phyloP scores from a whole-genome alignment of 2,329 filamentous ascomycete genomes.

The Cercospora sp. region DNA sequence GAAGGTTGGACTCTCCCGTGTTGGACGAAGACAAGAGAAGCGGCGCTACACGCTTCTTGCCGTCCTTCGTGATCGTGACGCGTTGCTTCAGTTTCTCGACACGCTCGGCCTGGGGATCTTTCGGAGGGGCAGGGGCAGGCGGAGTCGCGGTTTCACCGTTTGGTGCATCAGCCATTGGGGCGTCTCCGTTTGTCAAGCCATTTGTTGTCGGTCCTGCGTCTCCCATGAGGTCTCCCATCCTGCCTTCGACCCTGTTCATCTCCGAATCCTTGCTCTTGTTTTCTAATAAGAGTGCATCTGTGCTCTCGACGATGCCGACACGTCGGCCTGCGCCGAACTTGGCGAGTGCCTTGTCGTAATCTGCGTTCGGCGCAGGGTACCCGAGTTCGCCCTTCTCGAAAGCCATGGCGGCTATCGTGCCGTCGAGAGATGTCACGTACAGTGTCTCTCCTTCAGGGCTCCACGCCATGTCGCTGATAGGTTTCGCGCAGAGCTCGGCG shows the following conservation, averaged over 20 bases:
- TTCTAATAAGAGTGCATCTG: conserved; percentile 83
- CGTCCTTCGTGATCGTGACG: conserved; percentile 93
- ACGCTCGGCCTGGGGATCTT: conserved; percentile 59
- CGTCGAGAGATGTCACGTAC: conserved; percentile 85
- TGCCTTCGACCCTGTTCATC: conserved; percentile 82
- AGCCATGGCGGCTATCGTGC: conserved; percentile 75
- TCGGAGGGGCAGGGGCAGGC: conserved; percentile 40
- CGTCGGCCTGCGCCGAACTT: conserved; percentile 89
- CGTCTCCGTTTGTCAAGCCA: conserved; percentile 39
- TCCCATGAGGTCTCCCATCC: conserved; percentile 99
- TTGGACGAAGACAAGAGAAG: conserved; percentile 83
- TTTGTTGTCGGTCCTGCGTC: conserved; percentile 65
- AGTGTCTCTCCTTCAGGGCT: conserved; percentile 85
- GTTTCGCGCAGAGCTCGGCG: conserved; percentile 85
- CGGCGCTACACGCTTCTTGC: conserved; percentile 92
- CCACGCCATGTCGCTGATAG: conserved; percentile 93
- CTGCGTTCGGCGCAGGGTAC: conserved; percentile 79
- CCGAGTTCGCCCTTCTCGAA: conserved; percentile 89
- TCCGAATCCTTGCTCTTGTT: conserved; percentile 86
- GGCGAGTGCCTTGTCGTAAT: conserved; percentile 89
- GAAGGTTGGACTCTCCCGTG: conserved; percentile 81
- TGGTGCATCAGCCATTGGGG: conserved; percentile 48
- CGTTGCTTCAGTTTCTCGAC: conserved; percentile 78
- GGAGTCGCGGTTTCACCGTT: conserved; percentile 30
- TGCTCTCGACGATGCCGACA: conserved; percentile 89